A percentile compares a stretch with the other conserved stretches of the same genome.
Conservation (phyloP, 257 asterid genomes). For the Nicotiana sylvestris region DNA sequence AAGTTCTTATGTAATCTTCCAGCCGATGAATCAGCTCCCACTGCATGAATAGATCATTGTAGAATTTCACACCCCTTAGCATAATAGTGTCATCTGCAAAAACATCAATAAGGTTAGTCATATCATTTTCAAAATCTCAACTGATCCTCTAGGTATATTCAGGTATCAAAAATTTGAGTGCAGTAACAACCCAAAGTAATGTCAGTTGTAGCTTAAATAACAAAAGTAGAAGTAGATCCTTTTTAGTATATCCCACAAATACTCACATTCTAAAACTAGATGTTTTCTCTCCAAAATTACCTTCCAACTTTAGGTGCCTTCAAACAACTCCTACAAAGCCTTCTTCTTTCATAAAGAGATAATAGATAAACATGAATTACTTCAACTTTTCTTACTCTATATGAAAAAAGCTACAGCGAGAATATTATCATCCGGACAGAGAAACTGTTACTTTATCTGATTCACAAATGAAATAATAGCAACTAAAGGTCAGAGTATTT, state of each 20-base stretch:
- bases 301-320: neutral
- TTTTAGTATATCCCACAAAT: neutral
- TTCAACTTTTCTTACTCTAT: no score
- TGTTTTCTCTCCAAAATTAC: neutral
- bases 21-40: conserved; percentile 41
- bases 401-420: no score
- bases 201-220: neutral
- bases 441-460: no score
- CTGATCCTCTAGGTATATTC: neutral
- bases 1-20: no score
- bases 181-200: neutral
- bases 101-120: neutral
- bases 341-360: no score
- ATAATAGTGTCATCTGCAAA: conserved; percentile 76
- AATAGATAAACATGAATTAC: no score
- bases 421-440: no score
- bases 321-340: no score
- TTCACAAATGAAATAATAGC: no score
- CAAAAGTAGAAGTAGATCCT: neutral
- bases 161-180: neutral
- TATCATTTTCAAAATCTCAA: neutral
- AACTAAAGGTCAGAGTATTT: no score
- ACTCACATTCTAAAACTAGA: neutral
- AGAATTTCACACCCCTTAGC: conserved; percentile 72
- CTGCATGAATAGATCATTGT: conserved; percentile 59